Conservation (phyloP, 129 eudicot species). For the Deinandra increscens region DNA sequence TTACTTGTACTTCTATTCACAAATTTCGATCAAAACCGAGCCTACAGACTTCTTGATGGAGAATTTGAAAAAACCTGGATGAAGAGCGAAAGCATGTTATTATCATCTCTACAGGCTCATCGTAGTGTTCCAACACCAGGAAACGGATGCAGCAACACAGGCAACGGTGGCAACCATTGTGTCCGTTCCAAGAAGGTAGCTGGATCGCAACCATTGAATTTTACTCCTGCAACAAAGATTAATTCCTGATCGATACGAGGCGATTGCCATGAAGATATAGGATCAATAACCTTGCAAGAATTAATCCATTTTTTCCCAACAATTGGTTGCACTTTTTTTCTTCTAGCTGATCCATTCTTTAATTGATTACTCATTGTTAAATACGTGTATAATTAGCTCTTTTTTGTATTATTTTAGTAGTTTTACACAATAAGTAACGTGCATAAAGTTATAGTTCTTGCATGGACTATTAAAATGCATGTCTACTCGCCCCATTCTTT, state of each 20-base stretch:
- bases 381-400: background rate
- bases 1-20: conserved; percentile 9
- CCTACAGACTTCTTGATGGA: conserved; percentile 33
- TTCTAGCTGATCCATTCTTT: background rate
- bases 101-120: conserved; percentile 26
- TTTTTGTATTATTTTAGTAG: background rate
- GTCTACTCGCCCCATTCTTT: too few species aligned
- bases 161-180: conserved; percentile 33
- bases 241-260: background rate
- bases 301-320: background rate
- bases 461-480: too few species aligned
- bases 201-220: conserved; percentile 14
- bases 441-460: background rate
- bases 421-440: background rate
- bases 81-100: too few species aligned
- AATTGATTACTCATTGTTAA: background rate
- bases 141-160: conserved; percentile 35
- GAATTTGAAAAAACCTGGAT: conserved; percentile 29
- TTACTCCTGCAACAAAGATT: background rate
- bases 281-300: too few species aligned
- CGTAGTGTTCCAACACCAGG: conserved; percentile 29
- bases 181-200: conserved; percentile 29
- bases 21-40: conserved; percentile 13
- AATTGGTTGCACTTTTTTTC: background rate
- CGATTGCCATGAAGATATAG: too few species aligned